Conservation (phyloP, 345 rosid species). For the Combretum micranthum region DNA sequence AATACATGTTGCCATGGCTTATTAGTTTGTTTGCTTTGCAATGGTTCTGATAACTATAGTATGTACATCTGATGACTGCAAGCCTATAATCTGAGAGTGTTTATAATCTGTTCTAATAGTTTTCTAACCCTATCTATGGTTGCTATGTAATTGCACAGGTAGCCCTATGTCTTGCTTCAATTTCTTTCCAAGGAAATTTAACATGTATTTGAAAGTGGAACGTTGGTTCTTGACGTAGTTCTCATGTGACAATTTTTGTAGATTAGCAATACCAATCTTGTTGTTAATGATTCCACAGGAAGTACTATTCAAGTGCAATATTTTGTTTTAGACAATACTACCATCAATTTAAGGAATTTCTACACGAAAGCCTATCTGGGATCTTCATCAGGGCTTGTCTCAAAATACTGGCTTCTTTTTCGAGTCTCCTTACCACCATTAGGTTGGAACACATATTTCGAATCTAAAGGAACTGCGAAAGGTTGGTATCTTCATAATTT, state of each 20-base stretch:
- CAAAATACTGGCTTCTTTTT: conserved; percentile 69
- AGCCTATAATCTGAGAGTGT: too few species aligned
- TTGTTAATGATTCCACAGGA: conserved; percentile 60
- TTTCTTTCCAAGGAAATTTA: too few species aligned
- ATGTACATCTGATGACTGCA: too few species aligned
- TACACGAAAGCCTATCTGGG: conserved; percentile 61
- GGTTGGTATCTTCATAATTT: conserved; percentile 25
- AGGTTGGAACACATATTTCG: conserved; percentile 82
- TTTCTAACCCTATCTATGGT: too few species aligned
- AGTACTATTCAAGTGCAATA: conserved; percentile 39
- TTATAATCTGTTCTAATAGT: too few species aligned
- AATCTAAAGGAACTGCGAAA: conserved; percentile 34
- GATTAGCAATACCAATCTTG: conserved; percentile 52
- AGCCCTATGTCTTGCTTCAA: too few species aligned
- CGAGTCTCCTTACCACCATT: conserved; percentile 64
- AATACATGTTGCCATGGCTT: too few species aligned
- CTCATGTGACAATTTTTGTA: conserved; percentile 18
- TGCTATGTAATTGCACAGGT: too few species aligned
- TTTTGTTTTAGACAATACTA: conserved; percentile 50
- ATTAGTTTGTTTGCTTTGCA: too few species aligned
- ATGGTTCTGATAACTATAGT: too few species aligned
- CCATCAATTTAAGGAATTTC: conserved; percentile 50
- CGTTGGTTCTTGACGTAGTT: background rate
- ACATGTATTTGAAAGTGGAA: too few species aligned
- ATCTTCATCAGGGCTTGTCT: conserved; percentile 25